phyloP scores from a whole-genome alignment of 805 yeast genomes.

The Starmera caribaea region DNA sequence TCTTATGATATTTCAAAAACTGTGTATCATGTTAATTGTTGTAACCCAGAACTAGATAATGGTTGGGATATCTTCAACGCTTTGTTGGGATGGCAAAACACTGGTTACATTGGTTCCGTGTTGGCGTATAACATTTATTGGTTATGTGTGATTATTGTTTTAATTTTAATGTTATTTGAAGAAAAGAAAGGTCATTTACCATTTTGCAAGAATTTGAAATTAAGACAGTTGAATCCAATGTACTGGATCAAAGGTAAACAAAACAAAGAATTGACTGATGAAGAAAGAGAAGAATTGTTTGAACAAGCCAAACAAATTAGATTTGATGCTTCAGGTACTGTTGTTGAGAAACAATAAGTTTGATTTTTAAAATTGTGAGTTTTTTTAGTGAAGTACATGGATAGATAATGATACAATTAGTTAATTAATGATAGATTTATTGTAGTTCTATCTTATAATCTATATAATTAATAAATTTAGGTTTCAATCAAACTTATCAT shows the following conservation, averaged over 20 bases:
- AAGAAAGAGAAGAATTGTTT: constrained; percentile 46
- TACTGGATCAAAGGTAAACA: constrained; percentile 62
- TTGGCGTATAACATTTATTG: constrained; percentile 85
- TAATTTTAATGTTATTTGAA: constrained; percentile 64
- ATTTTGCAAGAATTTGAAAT: constrained; percentile 38
- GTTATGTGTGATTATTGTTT: constrained; percentile 49
- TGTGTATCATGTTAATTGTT: constrained; percentile 97
- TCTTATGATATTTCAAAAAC: constrained; percentile 71
- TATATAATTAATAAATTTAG: too few relatives aligned
- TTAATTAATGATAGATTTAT: background rate
- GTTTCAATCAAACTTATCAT: constrained; percentile 2
- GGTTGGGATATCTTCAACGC: constrained; percentile 99
- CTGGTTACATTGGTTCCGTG: constrained; percentile 91
- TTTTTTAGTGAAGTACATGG: too few relatives aligned
- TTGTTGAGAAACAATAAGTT: constrained; percentile 3
- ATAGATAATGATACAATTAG: background rate
- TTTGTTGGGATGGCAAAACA: constrained; percentile 92
- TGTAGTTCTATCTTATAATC: background rate
- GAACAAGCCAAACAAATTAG: constrained; percentile 27
- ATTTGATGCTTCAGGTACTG: constrained; percentile 27
- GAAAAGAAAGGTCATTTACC: constrained; percentile 82
- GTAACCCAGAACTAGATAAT: constrained; percentile 83
- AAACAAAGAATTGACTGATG: constrained; percentile 43
- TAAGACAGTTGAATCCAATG: constrained; percentile 59
- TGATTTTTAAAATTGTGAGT: background rate